Base-by-base conservation (phyloP, 352 stramenopile genomes). In the Discostella stelligera region DNA sequence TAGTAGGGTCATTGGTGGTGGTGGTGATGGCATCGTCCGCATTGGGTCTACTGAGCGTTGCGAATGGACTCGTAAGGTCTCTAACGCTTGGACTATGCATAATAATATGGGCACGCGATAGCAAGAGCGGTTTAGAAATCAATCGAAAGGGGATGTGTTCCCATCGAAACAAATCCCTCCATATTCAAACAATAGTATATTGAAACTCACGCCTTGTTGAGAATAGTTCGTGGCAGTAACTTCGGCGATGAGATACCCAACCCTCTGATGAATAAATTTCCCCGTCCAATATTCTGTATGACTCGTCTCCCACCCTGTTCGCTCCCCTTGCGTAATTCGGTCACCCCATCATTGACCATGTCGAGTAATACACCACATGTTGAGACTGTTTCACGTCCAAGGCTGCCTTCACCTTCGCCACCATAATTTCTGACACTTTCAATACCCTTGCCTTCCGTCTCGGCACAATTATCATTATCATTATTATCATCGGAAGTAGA, bases 331-430 rank as follows among this genome's bases (percentile, higher is more conserved):
- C 16, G 14, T 11, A 21, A 3, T 48, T 53, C 8, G 11, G 16
- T 20, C 49, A 64, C 16, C 54, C 71, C 13, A 64, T 21, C 10
- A 37, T 65, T 18, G 39, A 49, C n/a, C 64, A 7, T 14, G 81
- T 48, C 39, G 74, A 65, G 25, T 74, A 37, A 41, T 79, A 73
- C 52, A 87, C 69, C 13, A 74, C 23, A 30, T 23, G 3, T 18
- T 77, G 77, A 32, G 27, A n/a, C n/a, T n/a, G n/a, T n/a, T n/a
- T n/a, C n/a, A n/a, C n/a, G n/a, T n/a, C n/a, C n/a, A n/a, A n/a
- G n/a, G n/a, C n/a, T n/a, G n/a, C n/a, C n/a, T n/a, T n/a, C n/a
- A n/a, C n/a, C n/a, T n/a, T 32, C 27, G 5, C 27, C 27, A 32
- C 27, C 27, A 32, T 5, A 32, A 32, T 32, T 5, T 32, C 27